phyloP scores from a whole-genome alignment of 2,329 filamentous ascomycete species.

The Trichoderma sp. region DNA sequence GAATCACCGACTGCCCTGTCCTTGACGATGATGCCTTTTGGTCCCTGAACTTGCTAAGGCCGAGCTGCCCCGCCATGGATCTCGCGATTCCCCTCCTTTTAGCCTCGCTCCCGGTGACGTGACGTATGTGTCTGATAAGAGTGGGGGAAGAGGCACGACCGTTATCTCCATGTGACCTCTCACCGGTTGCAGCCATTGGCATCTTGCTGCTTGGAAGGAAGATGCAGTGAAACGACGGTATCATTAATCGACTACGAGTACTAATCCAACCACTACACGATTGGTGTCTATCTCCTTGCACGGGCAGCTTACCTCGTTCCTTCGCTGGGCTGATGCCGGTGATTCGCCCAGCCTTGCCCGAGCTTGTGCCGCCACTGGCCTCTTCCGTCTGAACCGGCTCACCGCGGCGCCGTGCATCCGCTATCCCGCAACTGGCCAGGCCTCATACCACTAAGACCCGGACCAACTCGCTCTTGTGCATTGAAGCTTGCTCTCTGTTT shows the following conservation, averaged over 20 bases:
- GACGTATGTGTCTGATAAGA: slow-evolving; percentile 24
- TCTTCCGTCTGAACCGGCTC: slow-evolving; percentile 9
- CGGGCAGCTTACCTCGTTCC: not conserved
- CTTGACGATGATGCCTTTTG: not conserved
- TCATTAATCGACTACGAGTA: not conserved
- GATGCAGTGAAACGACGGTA: not conserved
- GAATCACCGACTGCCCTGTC: not conserved
- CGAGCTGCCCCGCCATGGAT: slow-evolving; percentile 19
- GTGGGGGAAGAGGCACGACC: not conserved
- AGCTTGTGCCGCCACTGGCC: slow-evolving; percentile 17
- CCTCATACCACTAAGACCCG: not conserved
- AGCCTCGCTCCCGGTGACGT: slow-evolving; percentile 15
- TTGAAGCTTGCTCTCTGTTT: no score
- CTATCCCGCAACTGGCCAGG: slow-evolving; percentile 12
- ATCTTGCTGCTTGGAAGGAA: not conserved
- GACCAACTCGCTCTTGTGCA: not conserved
- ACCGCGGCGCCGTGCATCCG: slow-evolving; percentile 6
- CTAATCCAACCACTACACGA: not conserved
- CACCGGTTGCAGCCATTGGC: not conserved
- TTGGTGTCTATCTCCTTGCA: no score
- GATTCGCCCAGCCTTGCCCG: not conserved
- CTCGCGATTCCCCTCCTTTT: slow-evolving; percentile 16
- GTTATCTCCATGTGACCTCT: slow-evolving; percentile 10
- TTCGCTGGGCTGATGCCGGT: not conserved
- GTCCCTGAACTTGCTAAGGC: not conserved